phyloP scores from a whole-genome alignment of 2,329 filamentous ascomycete species.

The Nemania sp. region DNA sequence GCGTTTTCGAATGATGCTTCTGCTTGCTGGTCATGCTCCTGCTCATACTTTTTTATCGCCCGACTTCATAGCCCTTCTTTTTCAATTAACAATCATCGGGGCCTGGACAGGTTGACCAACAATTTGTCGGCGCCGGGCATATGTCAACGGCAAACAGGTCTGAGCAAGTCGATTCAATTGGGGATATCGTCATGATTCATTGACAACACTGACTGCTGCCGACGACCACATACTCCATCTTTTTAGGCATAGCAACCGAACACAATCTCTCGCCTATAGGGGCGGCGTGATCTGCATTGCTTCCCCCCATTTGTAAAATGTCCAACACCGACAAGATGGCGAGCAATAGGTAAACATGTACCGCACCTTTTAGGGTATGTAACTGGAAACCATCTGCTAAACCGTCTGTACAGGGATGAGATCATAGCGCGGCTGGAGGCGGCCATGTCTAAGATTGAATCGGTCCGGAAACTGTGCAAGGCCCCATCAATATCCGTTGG shows the following conservation, averaged over 20 bases:
- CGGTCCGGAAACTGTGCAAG: neutral
- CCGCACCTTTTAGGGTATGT: neutral
- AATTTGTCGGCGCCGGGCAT: no score
- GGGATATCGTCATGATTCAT: no score
- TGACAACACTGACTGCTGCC: neutral
- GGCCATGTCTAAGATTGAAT: neutral
- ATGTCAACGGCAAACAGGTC: no score
- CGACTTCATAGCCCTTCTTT: no score
- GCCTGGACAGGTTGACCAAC: no score
- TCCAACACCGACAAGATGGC: neutral
- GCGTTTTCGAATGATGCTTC: no score
- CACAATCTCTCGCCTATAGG: neutral
- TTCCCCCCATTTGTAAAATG: neutral
- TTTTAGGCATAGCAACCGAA: neutral
- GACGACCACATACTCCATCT: neutral
- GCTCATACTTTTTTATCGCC: no score
- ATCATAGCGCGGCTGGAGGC: neutral
- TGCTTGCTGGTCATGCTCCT: no score
- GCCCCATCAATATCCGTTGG: neutral
- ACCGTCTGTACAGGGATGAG: neutral
- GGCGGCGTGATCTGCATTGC: neutral
- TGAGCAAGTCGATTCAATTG: no score
- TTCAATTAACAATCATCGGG: no score
- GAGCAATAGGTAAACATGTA: neutral
- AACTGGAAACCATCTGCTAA: neutral